Base-by-base conservation (phyloP, 2,329 filamentous ascomycete species). In the Cordyceps javanica region DNA sequence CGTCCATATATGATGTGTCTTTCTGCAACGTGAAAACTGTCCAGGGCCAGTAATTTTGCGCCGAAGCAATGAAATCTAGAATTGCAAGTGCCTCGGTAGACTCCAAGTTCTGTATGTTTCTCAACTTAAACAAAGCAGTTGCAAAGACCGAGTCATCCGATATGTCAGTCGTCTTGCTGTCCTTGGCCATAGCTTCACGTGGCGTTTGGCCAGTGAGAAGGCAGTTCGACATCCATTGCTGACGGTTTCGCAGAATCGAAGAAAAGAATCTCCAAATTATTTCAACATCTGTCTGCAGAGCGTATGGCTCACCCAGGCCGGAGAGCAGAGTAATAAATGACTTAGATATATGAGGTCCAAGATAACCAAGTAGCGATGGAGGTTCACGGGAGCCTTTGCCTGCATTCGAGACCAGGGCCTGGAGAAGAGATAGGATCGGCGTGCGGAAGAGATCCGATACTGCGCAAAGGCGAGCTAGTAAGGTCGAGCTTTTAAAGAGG, bases 31-130 rank as follows among this genome's bases (percentile, higher is more conserved):
- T 86, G 58, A 90, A 87, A 58, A 95, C 91, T 1, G 91, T 92
- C 90, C 93, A 96, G 1, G 92, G 89, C 93, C 93, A 97, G 68
- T 91, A 90, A 70, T 96, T 94, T 68, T 97, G 92, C 5, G 93
- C 90, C 3, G 89, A 85, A 2, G 90, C 86, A 38, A 97, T 84
- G 69, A 97, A 97, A 65, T 93, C 87, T 16, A 99, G 78, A 64
- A 97, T 85, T 1, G 89, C 85, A 23, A 91, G 75, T 4, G 87
- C 83, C 61, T 91, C 83, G 34, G 77, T 75, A n/a, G 82, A 78
- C 9, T 87, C 78, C 23, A 92, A 70, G 2, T 81, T 76, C 25
- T 82, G 79, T 60, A 96, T 84, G 11, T 78, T 78, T 19, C 82
- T 80, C 38, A 97, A 76, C 58, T 84, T 81, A 45, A 87, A 81